phyloP scores from a whole-genome alignment of 257 asterid genomes.

The Solanum corneliomulleri region DNA sequence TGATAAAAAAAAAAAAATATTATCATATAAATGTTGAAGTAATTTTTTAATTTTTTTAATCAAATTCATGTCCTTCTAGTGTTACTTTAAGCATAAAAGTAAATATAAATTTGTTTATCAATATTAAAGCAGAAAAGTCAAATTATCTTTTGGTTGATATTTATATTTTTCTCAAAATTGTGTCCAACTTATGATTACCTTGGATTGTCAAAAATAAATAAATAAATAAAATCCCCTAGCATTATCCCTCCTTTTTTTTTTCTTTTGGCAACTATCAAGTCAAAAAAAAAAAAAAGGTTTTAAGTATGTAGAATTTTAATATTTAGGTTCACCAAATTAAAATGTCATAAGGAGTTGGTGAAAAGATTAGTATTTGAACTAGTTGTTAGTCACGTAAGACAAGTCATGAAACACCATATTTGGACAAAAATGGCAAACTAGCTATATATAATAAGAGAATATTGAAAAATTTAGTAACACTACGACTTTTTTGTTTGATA shows the following conservation, averaged over 20 bases:
- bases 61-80: neutral
- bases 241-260: neutral
- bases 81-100: neutral
- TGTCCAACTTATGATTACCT: neutral
- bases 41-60: neutral
- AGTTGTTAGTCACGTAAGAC: neutral
- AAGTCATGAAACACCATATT: neutral
- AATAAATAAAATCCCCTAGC: neutral
- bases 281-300: neutral
- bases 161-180: neutral
- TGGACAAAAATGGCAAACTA: neutral
- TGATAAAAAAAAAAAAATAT: neutral
- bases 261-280: neutral
- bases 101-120: neutral
- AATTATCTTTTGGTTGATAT: neutral
- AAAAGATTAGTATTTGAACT: neutral
- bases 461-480: neutral
- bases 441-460: neutral
- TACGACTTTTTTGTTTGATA: neutral
- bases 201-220: neutral
- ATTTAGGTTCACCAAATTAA: neutral
- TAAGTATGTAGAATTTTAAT: neutral
- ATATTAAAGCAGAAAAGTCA: neutral
- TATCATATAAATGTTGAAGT: neutral
- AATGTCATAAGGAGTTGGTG: neutral